A percentile compares a stretch with the other conserved stretches of the same genome.
Evolutionary conservation across 768 basidiomycete genomes (phyloP).

Genomic region (Podaxis carcinomalis): DNA sequence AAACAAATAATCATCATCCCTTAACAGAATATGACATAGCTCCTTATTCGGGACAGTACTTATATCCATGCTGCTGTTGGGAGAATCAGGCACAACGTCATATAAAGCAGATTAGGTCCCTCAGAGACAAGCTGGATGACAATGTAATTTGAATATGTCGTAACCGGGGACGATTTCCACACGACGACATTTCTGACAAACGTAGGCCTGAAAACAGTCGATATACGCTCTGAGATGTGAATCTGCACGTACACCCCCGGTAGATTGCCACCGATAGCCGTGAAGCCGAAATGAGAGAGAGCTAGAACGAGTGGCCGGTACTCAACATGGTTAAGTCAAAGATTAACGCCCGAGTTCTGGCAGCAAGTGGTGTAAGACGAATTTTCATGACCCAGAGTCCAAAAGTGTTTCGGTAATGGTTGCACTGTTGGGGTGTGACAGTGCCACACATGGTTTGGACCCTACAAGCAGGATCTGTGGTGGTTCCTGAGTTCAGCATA

Average conservation of each 20-base stretch:
- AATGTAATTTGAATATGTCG: conserved; percentile 93
- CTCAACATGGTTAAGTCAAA: conserved; percentile 71
- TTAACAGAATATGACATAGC: too few relatives aligned
- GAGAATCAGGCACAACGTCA: too few relatives aligned
- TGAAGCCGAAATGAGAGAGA: conserved; percentile 97
- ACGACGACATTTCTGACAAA: conserved; percentile 92
- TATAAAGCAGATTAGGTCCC: conserved; percentile 38
- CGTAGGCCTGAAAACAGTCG: conserved; percentile 56
- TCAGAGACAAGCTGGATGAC: conserved; percentile 96
- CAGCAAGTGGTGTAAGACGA: conserved; percentile 27
- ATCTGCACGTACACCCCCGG: conserved; percentile 47
- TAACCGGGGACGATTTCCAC: conserved; percentile 97
- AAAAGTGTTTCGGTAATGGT: too few relatives aligned
- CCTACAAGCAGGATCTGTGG: too few relatives aligned
- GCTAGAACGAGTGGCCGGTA: conserved; percentile 95
- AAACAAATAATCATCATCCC: too few relatives aligned
- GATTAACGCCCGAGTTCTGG: neutral
- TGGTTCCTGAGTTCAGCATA: too few relatives aligned
- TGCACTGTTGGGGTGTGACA: too few relatives aligned
- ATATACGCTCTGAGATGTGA: neutral
- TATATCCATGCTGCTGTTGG: too few relatives aligned
- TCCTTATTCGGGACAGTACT: conserved; percentile 31
- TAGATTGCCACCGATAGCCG: conserved; percentile 96
- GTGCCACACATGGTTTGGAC: too few relatives aligned
- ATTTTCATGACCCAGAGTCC: conserved; percentile 86